A percentile compares a stretch with the other conserved stretches of the same genome.
Conservation (phyloP, 768 basidiomycete species). For the Agaricus subrufescens region DNA sequence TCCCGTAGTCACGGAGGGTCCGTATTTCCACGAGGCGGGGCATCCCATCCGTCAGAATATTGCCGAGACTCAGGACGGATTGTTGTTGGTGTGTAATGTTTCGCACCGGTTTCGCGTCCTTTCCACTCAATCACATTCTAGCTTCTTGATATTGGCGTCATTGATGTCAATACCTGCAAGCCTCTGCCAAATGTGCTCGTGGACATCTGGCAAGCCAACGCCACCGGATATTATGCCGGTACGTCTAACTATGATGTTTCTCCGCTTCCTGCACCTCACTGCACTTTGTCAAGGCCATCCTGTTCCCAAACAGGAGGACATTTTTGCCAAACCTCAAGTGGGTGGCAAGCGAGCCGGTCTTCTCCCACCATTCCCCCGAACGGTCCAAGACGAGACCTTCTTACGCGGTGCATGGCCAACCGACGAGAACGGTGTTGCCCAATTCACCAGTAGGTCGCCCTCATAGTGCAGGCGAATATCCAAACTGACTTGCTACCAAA, state of each 20-base stretch:
- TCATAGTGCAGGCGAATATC: not conserved
- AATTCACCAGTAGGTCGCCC: constrained; percentile 42
- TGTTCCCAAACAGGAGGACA: constrained; percentile 36
- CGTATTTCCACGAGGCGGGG: constrained; percentile 46
- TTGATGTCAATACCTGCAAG: constrained; percentile 52
- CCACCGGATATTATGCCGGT: constrained; percentile 53
- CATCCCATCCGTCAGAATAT: constrained; percentile 52
- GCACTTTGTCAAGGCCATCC: constrained; percentile 35
- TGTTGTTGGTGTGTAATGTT: constrained; percentile 35
- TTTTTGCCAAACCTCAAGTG: constrained; percentile 39
- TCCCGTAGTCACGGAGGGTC: constrained; percentile 50
- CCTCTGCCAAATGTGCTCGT: constrained; percentile 53
- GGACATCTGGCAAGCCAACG: constrained; percentile 56
- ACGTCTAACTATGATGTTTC: not conserved
- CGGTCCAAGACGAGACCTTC: constrained; percentile 37
- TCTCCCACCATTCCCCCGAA: constrained; percentile 40
- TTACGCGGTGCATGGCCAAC: constrained; percentile 53
- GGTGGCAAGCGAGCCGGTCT: constrained; percentile 41
- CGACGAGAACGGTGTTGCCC: constrained; percentile 45
- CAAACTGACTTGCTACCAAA: not conserved
- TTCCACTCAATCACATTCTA: constrained; percentile 9
- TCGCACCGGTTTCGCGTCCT: not conserved
- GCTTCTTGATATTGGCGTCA: constrained; percentile 53
- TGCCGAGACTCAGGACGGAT: constrained; percentile 46
- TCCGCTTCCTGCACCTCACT: not conserved